Evolutionary conservation across 2,329 filamentous ascomycete species (phyloP).

Genomic region (Colletotrichum higginsianum): DNA sequence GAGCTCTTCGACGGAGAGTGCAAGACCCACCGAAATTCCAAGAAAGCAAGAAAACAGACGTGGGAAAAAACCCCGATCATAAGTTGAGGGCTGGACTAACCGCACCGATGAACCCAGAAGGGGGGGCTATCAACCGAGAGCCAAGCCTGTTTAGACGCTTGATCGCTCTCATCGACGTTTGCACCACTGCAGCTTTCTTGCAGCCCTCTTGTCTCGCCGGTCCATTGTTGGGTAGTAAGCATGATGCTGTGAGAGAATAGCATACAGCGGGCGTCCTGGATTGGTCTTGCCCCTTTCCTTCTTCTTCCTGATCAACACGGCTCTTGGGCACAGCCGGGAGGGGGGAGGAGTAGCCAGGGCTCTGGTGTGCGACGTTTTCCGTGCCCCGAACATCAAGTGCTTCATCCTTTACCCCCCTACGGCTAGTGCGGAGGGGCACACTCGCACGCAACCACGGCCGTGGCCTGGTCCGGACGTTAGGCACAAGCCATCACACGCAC

Average conservation of each 20-base stretch:
- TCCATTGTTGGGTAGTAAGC: neutral
- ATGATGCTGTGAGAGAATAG: neutral
- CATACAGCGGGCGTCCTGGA: neutral
- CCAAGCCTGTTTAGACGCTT: constrained; percentile 8
- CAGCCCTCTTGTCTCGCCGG: constrained; percentile 1
- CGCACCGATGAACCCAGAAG: neutral
- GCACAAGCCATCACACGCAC: constrained; percentile 16
- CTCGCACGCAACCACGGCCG: neutral
- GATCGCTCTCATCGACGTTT: neutral
- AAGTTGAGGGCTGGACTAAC: neutral
- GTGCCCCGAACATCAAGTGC: constrained; percentile 25
- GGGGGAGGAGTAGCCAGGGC: neutral
- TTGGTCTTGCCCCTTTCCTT: neutral
- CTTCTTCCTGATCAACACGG: constrained; percentile 35
- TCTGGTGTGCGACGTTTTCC: constrained; percentile 4
- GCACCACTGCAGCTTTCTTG: constrained; percentile 18
- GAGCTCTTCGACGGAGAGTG: constrained; percentile 3
- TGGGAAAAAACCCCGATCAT: neutral
- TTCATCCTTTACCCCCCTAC: constrained; percentile 4
- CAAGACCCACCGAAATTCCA: neutral
- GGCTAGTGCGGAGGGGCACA: neutral
- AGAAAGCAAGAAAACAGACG: neutral
- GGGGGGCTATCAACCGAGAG: neutral
- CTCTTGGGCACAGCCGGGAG: constrained; percentile 30
- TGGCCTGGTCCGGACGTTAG: neutral